These are phyloP conservation scores for Suhomyces guaymorum DNA, from an alignment of 1,139 yeast genomes.

Conservation along the genomic window DNA sequence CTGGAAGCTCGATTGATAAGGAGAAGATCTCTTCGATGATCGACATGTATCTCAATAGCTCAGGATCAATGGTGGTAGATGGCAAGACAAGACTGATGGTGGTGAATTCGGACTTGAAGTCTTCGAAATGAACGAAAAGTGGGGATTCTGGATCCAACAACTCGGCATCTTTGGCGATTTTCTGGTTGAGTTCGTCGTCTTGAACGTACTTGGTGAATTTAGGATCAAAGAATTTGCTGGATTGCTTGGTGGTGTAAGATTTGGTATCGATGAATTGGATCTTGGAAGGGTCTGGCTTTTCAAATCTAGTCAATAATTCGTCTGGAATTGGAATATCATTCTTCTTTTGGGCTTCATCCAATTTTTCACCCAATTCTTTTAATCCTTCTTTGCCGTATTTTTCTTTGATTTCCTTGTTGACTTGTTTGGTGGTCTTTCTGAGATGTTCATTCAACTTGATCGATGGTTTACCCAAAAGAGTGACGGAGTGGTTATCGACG, in stretches of 20 bases:
- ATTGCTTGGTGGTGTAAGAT: conserved; percentile 55
- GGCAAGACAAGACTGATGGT: conserved; percentile 69
- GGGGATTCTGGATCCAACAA: conserved; percentile 38
- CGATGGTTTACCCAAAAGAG: conserved; percentile 80
- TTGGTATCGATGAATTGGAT: conserved; percentile 72
- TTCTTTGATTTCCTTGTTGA: conserved; percentile 50
- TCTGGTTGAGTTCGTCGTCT: conserved; percentile 17
- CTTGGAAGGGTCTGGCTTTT: conserved; percentile 71
- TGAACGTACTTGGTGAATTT: conserved; percentile 20
- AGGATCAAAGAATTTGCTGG: conserved; percentile 14
- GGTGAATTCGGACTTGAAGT: conserved; percentile 76
- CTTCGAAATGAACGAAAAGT: conserved; percentile 74
- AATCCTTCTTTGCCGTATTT: conserved; percentile 66
- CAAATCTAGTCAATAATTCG: conserved; percentile 57
- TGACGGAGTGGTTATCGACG: conserved; percentile 65
- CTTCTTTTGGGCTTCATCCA: conserved; percentile 61
- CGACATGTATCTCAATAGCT: conserved; percentile 64
- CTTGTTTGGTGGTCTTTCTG: conserved; percentile 52
- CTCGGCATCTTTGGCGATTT: conserved; percentile 27
- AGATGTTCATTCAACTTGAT: conserved; percentile 53
- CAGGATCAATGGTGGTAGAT: conserved; percentile 57
- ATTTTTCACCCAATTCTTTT: conserved; percentile 44
- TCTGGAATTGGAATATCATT: conserved; percentile 81
- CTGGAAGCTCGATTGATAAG: conserved; percentile 65
- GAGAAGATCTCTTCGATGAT: conserved; percentile 66